Conservation (phyloP, 2,329 filamentous ascomycete genomes). For the Helotiales sp. region DNA sequence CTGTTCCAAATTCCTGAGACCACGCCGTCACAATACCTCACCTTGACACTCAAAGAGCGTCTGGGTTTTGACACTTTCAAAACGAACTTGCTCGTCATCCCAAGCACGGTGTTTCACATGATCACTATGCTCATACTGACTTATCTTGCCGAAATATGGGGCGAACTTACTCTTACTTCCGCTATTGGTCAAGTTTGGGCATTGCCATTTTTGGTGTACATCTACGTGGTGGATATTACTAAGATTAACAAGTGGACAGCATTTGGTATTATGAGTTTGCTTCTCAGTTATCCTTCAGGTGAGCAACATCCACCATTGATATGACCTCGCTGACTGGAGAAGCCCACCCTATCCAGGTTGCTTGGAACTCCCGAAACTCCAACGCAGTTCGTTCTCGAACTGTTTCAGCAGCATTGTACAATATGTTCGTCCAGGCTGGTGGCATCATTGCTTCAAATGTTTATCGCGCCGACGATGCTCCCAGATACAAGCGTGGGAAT, state of each 20-base stretch:
- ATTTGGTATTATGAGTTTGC: constrained; percentile 42
- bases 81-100: constrained; percentile 64
- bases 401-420: constrained; percentile 64
- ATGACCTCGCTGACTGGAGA: neutral
- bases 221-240: constrained; percentile 40
- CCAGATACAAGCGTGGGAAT: constrained; percentile 56
- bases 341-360: constrained; percentile 50
- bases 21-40: constrained; percentile 55
- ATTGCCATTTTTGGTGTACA: constrained; percentile 54
- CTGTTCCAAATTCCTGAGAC: constrained; percentile 52
- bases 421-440: constrained; percentile 50
- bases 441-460: constrained; percentile 37
- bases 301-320: neutral
- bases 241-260: constrained; percentile 43
- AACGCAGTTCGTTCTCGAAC: constrained; percentile 61
- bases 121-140: constrained; percentile 38
- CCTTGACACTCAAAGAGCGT: constrained; percentile 55
- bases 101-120: constrained; percentile 50
- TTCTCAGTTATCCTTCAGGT: constrained; percentile 38
- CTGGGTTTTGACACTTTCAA: constrained; percentile 62
- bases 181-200: constrained; percentile 57
- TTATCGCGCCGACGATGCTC: constrained; percentile 45
- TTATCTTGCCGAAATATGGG: constrained; percentile 44
- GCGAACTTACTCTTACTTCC: constrained; percentile 50
- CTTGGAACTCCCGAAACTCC: constrained; percentile 55